Evolutionary conservation across 1,284 basidiomycete species (phyloP), one percentile per base, ranked within the genome.

Genomic region (Fomitopsis betulina): DNA sequence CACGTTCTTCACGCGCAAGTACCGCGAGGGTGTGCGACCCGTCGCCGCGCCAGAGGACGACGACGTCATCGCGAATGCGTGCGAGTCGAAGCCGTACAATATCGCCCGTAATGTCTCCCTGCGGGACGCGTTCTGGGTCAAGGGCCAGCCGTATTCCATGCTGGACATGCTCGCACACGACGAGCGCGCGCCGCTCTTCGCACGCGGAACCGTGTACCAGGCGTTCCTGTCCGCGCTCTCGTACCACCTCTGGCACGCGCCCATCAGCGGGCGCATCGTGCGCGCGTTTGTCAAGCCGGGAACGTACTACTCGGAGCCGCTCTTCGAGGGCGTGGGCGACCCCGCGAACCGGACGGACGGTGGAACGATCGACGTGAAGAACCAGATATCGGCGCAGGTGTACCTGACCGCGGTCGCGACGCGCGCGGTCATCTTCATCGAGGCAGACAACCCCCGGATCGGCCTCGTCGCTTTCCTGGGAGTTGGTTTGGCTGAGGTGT

Each of bases 1-100:
- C 59, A 76, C 78, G 57, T 84, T 82, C 69, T 84, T 85, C 69
- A 80, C 75, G 6, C 71, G 81, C 30, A 60, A 62, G 0, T 76
- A 81, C 62, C 65, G 66, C 27, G 67, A 69, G 1, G 74, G 72
- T 2, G 63, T 73, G 33, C 78, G 82, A 40, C 76, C 79, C 1
- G 47, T 81, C 43, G 68, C 65, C 2, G 49, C 43, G 19, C 73
- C 76, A 0, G 70, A 76, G 10, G 66, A 79, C 60, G 61, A 73
- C 43, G 56, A 64, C 38, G 63, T 81, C 58, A 70, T 47, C 12
- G 45, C 84, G 52, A 77, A 73, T 62, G 69, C 76, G 2, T 83
- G 81, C 72, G 81, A 83, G 64, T 77, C 75, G 21, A 74, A 70
- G 35, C 62, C 75, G 10, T 76, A 80, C 65, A 72, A 73, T 57